These are phyloP conservation scores for Gryganskiella cystojenkinii DNA, from an alignment of 192 early-diverging fungal genomes.

Conservation along the genomic window DNA sequence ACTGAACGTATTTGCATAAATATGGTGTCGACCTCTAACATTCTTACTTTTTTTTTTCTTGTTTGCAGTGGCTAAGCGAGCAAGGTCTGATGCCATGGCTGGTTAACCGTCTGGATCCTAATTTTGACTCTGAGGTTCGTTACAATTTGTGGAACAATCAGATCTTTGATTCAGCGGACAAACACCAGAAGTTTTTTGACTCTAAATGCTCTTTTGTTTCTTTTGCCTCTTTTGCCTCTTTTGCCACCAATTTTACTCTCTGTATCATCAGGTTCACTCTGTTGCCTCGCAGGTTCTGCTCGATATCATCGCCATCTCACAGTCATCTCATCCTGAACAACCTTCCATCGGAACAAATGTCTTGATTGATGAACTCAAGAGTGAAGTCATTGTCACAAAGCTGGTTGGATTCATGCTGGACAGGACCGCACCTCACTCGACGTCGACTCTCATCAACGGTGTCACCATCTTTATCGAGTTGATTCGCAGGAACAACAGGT, in stretches of 20 bases:
- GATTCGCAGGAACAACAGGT: conserved; percentile 96
- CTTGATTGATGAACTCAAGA: conserved; percentile 75
- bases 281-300: conserved; percentile 83
- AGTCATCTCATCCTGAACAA: conserved; percentile 73
- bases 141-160: no score
- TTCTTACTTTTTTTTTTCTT: background rate
- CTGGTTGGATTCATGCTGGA: conserved; percentile 93
- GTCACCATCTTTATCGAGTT: conserved; percentile 98
- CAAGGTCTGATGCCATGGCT: conserved; percentile 82
- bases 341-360: conserved; percentile 73
- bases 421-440: conserved; percentile 75
- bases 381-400: conserved; percentile 79
- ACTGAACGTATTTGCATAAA: no score
- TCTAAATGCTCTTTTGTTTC: no score
- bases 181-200: no score
- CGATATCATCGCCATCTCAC: conserved; percentile 87
- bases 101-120: conserved; percentile 83
- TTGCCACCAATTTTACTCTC: background rate
- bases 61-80: conserved; percentile 83
- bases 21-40: background rate
- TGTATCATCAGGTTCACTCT: conserved; percentile 69
- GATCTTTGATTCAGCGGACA: no score
- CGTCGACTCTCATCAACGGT: conserved; percentile 92
- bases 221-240: no score
- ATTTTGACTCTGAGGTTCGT: conserved; percentile 78